phyloP scores from a whole-genome alignment of 176 grass and related monocot genomes.

The Saccharum officinarum region DNA sequence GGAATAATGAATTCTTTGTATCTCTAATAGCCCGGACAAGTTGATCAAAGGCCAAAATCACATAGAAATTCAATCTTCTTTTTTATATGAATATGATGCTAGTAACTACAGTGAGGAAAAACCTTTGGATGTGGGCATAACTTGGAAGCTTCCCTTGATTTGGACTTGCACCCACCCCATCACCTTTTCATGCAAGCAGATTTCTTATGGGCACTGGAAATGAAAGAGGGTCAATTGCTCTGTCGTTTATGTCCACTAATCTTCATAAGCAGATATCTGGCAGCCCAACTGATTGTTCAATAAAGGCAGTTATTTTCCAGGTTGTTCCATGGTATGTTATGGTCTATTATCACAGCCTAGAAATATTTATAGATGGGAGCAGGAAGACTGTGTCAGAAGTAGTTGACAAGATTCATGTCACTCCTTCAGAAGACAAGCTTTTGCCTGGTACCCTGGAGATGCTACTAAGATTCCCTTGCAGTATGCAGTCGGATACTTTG shows the following conservation, averaged over 20 bases:
- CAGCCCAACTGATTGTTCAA: slow-evolving; percentile 44
- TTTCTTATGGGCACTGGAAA: slow-evolving; percentile 96
- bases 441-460: slow-evolving; percentile 88
- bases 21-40: slow-evolving; percentile 55
- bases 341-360: slow-evolving; percentile 90
- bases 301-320: slow-evolving; percentile 74
- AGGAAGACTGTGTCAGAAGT: slow-evolving; percentile 62
- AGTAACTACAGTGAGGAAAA: slow-evolving; percentile 57
- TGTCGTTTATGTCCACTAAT: slow-evolving; percentile 70
- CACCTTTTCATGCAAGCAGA: slow-evolving; percentile 70
- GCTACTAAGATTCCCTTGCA: slow-evolving; percentile 69
- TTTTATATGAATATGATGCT: slow-evolving; percentile 68
- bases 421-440: slow-evolving; percentile 90
- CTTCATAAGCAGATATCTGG: slow-evolving; percentile 44
- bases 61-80: slow-evolving; percentile 29
- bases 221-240: slow-evolving; percentile 92
- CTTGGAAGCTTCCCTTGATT: slow-evolving; percentile 73
- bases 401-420: slow-evolving; percentile 81
- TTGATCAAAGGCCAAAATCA: slow-evolving; percentile 51
- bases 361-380: slow-evolving; percentile 77
- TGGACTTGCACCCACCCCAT: slow-evolving; percentile 55
- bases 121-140: slow-evolving; percentile 80
- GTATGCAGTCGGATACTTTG: slow-evolving; percentile 63
- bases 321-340: slow-evolving; percentile 98
- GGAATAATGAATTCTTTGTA: slow-evolving; percentile 57